These are phyloP conservation scores for Amanita thiersii DNA, from an alignment of 768 basidiomycete species.

Conservation along the genomic window DNA sequence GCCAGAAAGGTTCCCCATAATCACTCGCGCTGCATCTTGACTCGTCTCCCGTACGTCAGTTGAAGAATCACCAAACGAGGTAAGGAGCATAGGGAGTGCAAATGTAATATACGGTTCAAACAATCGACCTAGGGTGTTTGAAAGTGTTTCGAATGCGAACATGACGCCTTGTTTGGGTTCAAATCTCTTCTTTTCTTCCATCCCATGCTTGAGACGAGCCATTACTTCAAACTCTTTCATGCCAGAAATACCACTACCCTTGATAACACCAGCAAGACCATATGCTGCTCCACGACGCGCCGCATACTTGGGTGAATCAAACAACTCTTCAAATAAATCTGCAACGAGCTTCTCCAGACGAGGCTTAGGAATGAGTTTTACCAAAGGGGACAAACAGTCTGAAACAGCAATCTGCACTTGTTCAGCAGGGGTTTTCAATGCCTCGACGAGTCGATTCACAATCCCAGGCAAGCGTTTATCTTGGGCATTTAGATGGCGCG, in stretches of 20 bases:
- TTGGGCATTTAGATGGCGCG: conserved; percentile 72
- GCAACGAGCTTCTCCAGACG: conserved; percentile 63
- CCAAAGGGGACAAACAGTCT: conserved; percentile 87
- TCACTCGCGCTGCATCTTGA: conserved; percentile 83
- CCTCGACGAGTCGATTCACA: conserved; percentile 79
- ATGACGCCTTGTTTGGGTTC: conserved; percentile 89
- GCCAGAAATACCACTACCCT: conserved; percentile 80
- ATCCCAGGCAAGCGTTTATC: conserved; percentile 76
- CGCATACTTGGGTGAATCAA: conserved; percentile 80
- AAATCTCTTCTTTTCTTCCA: conserved; percentile 85
- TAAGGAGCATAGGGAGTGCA: conserved; percentile 75
- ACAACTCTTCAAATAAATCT: conserved; percentile 66
- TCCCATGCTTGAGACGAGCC: conserved; percentile 57
- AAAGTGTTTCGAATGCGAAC: conserved; percentile 92
- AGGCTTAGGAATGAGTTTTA: conserved; percentile 51
- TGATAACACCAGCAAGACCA: conserved; percentile 87
- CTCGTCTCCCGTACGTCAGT: conserved; percentile 91
- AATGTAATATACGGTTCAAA: conserved; percentile 91
- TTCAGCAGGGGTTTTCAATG: conserved; percentile 90
- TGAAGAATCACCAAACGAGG: conserved; percentile 79
- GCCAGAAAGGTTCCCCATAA: conserved; percentile 92
- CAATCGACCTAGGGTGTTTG: conserved; percentile 74
- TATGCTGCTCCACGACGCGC: conserved; percentile 96
- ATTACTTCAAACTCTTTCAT: conserved; percentile 84
- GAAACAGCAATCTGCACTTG: conserved; percentile 96